A percentile compares a stretch with the other conserved stretches of the same genome.
Conservation (phyloP, 768 basidiomycete species). For the Leccinum rimulosum region DNA sequence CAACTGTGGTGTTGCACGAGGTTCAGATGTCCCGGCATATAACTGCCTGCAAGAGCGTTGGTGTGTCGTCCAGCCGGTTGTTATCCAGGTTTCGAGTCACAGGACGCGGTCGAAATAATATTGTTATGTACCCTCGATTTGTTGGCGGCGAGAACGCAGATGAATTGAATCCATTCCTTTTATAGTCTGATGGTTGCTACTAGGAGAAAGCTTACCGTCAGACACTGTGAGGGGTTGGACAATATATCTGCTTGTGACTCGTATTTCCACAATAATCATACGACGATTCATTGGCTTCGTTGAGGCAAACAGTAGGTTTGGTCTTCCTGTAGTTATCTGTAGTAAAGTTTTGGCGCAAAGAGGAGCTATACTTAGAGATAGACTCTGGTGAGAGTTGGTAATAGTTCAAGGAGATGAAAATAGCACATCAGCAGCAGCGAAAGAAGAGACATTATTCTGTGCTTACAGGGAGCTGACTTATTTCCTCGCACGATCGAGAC, state of each 20-base stretch:
- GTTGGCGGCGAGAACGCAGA: not conserved
- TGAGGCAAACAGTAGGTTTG: not conserved
- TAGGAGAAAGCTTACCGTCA: not conserved
- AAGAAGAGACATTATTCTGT: not conserved
- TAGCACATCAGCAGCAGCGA: not conserved
- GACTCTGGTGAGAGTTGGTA: not conserved
- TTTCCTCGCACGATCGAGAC: too few species aligned
- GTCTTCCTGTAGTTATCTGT: not conserved
- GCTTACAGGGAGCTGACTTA: slow-evolving; percentile 2
- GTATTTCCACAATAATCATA: too few species aligned
- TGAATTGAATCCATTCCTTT: not conserved
- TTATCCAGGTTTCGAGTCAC: not conserved
- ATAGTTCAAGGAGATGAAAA: too few species aligned
- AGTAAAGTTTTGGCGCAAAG: not conserved
- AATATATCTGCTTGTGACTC: not conserved
- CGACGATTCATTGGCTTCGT: not conserved
- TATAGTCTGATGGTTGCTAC: not conserved
- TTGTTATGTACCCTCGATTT: not conserved
- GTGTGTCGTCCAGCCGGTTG: not conserved
- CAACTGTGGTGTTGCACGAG: not conserved
- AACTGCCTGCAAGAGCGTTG: not conserved
- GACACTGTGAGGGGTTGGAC: not conserved
- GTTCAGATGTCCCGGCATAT: not conserved
- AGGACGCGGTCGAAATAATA: not conserved
- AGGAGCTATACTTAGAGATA: not conserved